Base-by-base conservation (phyloP, 768 basidiomycete genomes). In the Lactarius trivialis region DNA sequence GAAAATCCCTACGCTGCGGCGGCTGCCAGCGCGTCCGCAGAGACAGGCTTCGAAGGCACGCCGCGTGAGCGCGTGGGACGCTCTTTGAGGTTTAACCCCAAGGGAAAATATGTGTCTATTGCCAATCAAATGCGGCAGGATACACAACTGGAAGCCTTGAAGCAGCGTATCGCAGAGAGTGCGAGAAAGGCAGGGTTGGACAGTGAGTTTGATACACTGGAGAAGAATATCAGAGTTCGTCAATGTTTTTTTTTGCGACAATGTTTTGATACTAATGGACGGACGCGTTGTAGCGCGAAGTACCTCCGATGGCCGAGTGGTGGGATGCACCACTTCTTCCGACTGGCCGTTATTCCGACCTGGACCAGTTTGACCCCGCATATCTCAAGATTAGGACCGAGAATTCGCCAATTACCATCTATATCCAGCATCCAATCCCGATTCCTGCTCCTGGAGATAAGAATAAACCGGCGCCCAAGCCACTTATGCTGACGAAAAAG, bases 361-460 rank as follows among this genome's bases (percentile, higher is more conserved):
- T 96, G 55, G 74, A 75, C 33, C 39, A 61, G 2, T 72, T 81
- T 28, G 86, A 85, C 32, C 68, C 86, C 53, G 76, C 79, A 28
- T 73, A 75, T 15, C 75, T 92, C 57, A 86, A 84, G 56, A 89
- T 92, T 66, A 80, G 83, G 21, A 85, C 78, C 15, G 71, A 74
- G 6, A 76, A 86, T 68, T 89, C 90, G 4, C 89, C 91, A 0
- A 88, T 98, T 61, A 91, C 89, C 19, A 81, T 91, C 41, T 94
- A 95, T 69, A 85, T 98, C 55, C 97, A 98, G 72, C 96, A 98
- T 71, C 97, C 97, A 14, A 98, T 99, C 64, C 92, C 92, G 11
- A 94, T 99, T 60, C 93, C 93, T 52, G 90, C 89, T 3, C 92
- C 92, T 12, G 85, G 83, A 21, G 94, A 96, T 65, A 93, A 93